Evolutionary conservation across 495 filamentous ascomycete genomes (phyloP), one percentile per base, ranked within the genome.

Genomic region (Thozetella sp.): DNA sequence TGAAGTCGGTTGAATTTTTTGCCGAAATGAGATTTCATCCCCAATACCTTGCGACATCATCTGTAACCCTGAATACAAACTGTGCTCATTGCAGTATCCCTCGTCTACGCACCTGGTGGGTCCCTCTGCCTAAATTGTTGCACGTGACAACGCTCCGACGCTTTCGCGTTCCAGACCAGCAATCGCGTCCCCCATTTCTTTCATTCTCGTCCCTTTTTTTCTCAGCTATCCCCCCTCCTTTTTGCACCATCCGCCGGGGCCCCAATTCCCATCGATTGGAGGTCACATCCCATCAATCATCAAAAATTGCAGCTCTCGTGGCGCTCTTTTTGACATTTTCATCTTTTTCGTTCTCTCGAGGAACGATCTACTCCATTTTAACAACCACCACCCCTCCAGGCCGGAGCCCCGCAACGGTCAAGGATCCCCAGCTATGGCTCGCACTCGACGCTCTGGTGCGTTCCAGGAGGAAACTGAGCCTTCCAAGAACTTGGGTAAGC

Each of bases 121-220:
- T 10, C 3, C 43, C 10, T 20, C 43, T 20, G n/a, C 10, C 43
- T 48, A 13, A 13, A 48, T 48, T 48, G 20, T 4, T 4, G 9
- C 43, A 48, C 43, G 43, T 48, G 43, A 48, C 20, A 48, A n/a
- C 43, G 43, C 43, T 48, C 43, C 43, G n/a, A 20, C 43, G 20
- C 12, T 4, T 48, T 48, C 43, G 43, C 43, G 43, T 10, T 48
- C 43, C n/a, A 20, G 43, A 48, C 9, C 43, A 15, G 11, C 43
- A 48, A 48, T 48, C 43, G 43, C 43, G 43, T 48, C 43, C 43
- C 30, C 30, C 43, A 48, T 19, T 48, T 48, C n/a, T 19, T 20
- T 48, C n/a, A 19, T 15, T 20, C n/a, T 4, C n/a, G 4, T 48
- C 9, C 3, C n/a, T n/a, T 48, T 48, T 48, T 20, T 19, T 48